Conservation (phyloP, 2,329 filamentous ascomycete genomes). For the Venturia nashicola region DNA sequence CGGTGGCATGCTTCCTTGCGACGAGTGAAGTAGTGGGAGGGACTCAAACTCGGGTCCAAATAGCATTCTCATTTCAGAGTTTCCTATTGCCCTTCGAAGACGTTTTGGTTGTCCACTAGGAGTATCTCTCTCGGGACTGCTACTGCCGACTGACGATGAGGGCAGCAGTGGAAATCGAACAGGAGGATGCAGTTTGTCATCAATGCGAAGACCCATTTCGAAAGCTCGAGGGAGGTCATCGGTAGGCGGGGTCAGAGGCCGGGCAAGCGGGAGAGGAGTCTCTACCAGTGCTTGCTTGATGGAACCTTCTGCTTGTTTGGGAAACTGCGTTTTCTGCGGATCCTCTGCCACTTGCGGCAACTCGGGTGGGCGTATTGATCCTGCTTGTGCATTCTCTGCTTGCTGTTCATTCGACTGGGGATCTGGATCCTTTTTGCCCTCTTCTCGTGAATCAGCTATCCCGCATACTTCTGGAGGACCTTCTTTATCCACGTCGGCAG, state of each 20-base stretch:
- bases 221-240: neutral
- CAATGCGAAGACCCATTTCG: neutral
- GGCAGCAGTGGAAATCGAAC: neutral
- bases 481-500: neutral
- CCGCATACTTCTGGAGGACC: neutral
- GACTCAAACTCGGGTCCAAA: neutral
- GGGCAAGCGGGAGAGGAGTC: neutral
- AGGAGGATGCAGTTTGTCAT: neutral
- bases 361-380: neutral
- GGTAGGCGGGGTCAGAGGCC: neutral
- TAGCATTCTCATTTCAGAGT: neutral
- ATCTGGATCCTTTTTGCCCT: neutral
- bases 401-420: neutral
- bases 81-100: neutral
- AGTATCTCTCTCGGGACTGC: slow-evolving; percentile 1
- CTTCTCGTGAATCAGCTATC: neutral
- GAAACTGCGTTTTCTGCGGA: neutral
- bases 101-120: neutral
- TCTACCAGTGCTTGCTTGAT: neutral
- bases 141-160: neutral
- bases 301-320: neutral
- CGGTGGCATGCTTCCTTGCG: slow-evolving; percentile 3
- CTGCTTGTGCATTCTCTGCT: neutral
- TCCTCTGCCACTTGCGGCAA: neutral
- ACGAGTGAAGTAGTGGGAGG: neutral